Evolutionary conservation across 2,329 filamentous ascomycete genomes (phyloP), one percentile per base, ranked within the genome.

Genomic region (Epichloe typhina): DNA sequence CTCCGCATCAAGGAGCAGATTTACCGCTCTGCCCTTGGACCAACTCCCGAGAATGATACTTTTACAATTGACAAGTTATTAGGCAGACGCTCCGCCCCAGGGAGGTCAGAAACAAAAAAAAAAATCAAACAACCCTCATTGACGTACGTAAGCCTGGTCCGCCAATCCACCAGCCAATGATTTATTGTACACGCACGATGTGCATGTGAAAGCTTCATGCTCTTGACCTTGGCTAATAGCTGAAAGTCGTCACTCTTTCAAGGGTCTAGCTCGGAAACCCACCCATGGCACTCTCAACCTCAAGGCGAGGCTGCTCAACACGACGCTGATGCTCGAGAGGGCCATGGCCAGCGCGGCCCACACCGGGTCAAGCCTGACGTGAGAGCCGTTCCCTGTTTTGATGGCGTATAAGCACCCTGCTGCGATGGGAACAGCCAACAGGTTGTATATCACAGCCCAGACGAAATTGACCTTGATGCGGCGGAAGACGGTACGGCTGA

Each of bases 291-390:
- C 52, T 46, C 62, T 56, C 50, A 65, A 75, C 62, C 83, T 78
- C 69, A 96, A 66, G 47, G 82, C 74, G 60, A 95, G 67, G 69
- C 86, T 91, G 64, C 88, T 95, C 62, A 80, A 69, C 47, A 96
- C 85, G 44, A 97, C 90, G 61, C 86, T 93, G 57, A 96, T 83
- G 65, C 86, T 91, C 66, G 89, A 95, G 65, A 90, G 67, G 26
- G 91, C 91, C 91, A 96, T 97, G 1, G 90, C 90, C 63, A 95
- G 68, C 57, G 83, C 84, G 5, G 90, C 91, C 90, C 90, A 96
- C 1, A 86, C 86, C 0, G 86, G 86, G 63, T 87, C 83, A 45
- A 90, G 68, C 53, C 77, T 70, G 19, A 88, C 67, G 62, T 85
- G 84, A 33, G 64, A 62, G 2, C 73, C 75, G 2, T 62, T 60